Evolutionary conservation across 257 asterid genomes (phyloP), one percentile per base, ranked within the genome.

Genomic region (Nicotiana attenuata): DNA sequence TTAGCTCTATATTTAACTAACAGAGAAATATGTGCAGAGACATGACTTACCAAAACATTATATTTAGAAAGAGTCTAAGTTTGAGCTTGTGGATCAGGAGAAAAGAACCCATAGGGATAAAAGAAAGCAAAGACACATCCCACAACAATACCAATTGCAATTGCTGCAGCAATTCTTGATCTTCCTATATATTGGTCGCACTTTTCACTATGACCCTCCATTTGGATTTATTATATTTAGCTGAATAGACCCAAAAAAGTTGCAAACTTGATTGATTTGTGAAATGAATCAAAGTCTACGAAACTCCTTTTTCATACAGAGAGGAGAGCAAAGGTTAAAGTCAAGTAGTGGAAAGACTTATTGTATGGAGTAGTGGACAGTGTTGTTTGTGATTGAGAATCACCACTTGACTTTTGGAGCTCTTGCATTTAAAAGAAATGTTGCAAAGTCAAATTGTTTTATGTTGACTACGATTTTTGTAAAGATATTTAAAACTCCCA

Each of bases 71-170:
- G 31, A 17, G 47, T 14, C 19, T 13, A 73, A 63, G 10, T 33
- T 33, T 47, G 52, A 35, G 80, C 1, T 11, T 19, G 77, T 69
- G 64, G 79, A 75, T 81, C 19, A 60, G 65, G 11, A 52, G 47
- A n/a, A 81, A 81, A 84, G 69, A 84, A 33, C 5, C 84, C 84
- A 81, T 33, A 9, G 6, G 84, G 82, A 71, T 52, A 84, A 16
- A 84, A 56, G 79, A 84, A 24, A 24, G 80, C 82, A 41, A 50
- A 84, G 28, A 64, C 55, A 81, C 84, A 81, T 20, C 87, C 87
- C n/a, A 84, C 47, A 10, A 64, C 13, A 63, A 84, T 82, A 8
- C 84, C 87, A 41, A 84, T 38, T 24, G 22, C 82, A 10, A 81
- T 84, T 19, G 87, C 84, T 11, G 65, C 78, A 17, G 71, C 82